Base-by-base conservation (phyloP, 2,329 filamentous ascomycete species). In the Aspergillus fijiensis region DNA sequence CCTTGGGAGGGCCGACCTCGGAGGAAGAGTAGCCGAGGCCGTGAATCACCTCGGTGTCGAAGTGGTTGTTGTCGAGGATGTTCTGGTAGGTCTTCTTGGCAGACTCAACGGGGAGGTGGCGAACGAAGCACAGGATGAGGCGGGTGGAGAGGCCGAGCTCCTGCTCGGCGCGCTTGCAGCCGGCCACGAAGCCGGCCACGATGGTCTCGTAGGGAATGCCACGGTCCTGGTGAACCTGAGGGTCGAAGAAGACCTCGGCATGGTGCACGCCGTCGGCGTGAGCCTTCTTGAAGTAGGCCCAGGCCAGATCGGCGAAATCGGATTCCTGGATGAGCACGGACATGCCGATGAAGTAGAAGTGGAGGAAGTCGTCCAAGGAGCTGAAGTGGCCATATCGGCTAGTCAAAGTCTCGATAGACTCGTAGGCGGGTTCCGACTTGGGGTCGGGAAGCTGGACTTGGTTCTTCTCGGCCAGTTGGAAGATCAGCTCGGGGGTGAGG, bases 241-340 rank as follows among this genome's bases (percentile, higher is more conserved):
- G 89, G 72, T 93, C 90, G 77, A 93, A 92, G 78, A 92, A 93
- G 64, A 92, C 82, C 74, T 93, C 90, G 14, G 88, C 88, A 70
- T 93, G 89, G 52, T 84, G 81, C 1, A 92, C 86, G 42, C 85
- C 85, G 63, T 91, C 86, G 1, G 77, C 76, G 33, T 85, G 81
- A 2, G 88, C 89, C 60, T 82, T 84, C 33, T 80, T 70, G 72
- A 92, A 89, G 77, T 93, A 93, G 63, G 84, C 83, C 79, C 85
- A 89, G 5, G 88, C 89, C 11, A 94, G 81, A 56, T 84, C 84
- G 71, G 90, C 87, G 68, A 90, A 93, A 75, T 93, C 90, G n/a
- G 79, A 75, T 19, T 82, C 78, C 5, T 83, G 82, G 60, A 87
- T 77, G 23, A 93, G 83, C 2, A 89, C 89, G 48, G 83, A 85